Evolutionary conservation across 2,329 filamentous ascomycete genomes (phyloP).

Genomic region (Venturia pyrina): DNA sequence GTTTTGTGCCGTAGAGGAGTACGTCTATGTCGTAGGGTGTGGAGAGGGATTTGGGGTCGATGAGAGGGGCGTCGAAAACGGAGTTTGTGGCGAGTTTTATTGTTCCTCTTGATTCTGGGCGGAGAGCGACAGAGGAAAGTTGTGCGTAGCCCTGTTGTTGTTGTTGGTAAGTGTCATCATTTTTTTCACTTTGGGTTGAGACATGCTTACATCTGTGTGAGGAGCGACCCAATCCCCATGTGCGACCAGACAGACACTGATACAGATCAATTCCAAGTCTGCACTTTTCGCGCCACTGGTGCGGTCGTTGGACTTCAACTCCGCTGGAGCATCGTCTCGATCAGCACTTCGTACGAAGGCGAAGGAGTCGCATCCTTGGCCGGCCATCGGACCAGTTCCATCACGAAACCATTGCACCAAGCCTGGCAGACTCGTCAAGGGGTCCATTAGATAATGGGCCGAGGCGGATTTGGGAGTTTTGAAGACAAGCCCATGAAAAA

Average conservation of each 20-base stretch:
- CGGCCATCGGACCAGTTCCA: not conserved
- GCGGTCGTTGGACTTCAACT: not conserved
- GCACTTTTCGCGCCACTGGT: not conserved
- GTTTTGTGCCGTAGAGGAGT: conserved; percentile 1
- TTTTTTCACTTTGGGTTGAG: not conserved
- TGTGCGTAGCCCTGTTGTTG: not conserved
- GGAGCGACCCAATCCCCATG: conserved; percentile 4
- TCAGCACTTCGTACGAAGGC: not conserved
- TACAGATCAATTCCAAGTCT: conserved; percentile 5
- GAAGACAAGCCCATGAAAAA: conserved; percentile 21
- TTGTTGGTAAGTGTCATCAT: not conserved
- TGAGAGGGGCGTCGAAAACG: conserved; percentile 39
- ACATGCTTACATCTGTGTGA: not conserved
- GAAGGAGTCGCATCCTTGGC: conserved; percentile 8
- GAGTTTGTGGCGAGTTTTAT: conserved; percentile 44
- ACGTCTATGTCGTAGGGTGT: conserved; percentile 6
- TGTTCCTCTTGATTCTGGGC: conserved; percentile 37
- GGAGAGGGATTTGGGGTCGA: conserved; percentile 32
- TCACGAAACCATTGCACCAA: conserved; percentile 4
- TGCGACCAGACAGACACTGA: conserved; percentile 4
- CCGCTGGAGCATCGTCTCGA: conserved; percentile 4
- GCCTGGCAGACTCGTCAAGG: not conserved
- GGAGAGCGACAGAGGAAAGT: not conserved
- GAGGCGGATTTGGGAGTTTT: conserved; percentile 1
- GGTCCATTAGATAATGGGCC: not conserved